These are phyloP conservation scores for Sporodiniella umbellata DNA, from an alignment of 371 early-diverging fungal genomes.

Conservation along the genomic window DNA sequence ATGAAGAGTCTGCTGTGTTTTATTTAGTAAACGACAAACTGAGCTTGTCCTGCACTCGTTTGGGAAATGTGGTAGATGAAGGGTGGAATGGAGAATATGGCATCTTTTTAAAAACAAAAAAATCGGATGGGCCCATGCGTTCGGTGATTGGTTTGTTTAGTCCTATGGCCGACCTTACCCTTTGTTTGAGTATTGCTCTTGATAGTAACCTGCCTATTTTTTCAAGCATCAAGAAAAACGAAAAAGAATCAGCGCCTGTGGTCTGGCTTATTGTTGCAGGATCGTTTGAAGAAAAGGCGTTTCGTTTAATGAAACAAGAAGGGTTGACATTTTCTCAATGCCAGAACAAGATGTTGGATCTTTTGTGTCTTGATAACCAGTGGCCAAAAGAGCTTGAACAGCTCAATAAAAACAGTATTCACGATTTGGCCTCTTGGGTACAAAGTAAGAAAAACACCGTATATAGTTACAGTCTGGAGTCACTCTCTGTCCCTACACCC, in stretches of 20 bases:
- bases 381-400: no score
- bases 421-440: no score
- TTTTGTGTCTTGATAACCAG: neutral
- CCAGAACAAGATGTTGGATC: neutral
- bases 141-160: neutral
- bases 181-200: conserved; percentile 6
- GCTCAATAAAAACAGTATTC: no score
- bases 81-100: conserved; percentile 15
- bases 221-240: neutral
- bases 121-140: no score
- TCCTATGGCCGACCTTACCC: neutral
- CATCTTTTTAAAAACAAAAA: conserved; percentile 8
- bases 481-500: no score
- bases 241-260: neutral
- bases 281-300: conserved; percentile 9
- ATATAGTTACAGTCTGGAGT: no score
- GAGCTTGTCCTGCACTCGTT: conserved; percentile 3
- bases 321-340: neutral
- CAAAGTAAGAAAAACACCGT: no score
- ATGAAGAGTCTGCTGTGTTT: conserved; percentile 6
- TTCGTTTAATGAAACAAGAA: neutral
- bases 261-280: conserved; percentile 11
- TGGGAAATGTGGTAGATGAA: conserved; percentile 5
- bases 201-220: neutral
- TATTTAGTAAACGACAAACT: neutral